phyloP scores from a whole-genome alignment of 441 rosid genomes.

The Erysimum pusillum region DNA sequence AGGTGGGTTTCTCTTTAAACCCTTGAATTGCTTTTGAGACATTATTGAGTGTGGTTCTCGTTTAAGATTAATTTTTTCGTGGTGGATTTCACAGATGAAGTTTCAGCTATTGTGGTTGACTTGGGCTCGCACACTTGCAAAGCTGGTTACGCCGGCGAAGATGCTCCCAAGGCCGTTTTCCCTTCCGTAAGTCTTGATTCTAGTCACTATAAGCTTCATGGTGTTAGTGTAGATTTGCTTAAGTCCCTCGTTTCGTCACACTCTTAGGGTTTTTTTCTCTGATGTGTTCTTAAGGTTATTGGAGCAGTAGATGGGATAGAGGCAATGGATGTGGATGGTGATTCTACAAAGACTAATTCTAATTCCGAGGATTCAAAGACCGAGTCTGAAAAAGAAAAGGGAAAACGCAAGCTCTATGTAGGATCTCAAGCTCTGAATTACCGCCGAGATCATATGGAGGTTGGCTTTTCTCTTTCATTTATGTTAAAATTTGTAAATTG shows the following conservation, averaged over 20 bases:
- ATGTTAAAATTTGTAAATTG: neutral
- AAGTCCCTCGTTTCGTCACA: constrained; percentile 13
- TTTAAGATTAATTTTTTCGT: constrained; percentile 11
- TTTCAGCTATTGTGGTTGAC: constrained; percentile 97
- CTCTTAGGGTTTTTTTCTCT: constrained; percentile 33
- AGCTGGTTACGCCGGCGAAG: constrained; percentile 99
- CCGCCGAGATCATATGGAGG: constrained; percentile 98
- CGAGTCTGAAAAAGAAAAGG: constrained; percentile 68
- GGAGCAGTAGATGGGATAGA: constrained; percentile 77
- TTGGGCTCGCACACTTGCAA: constrained; percentile 98
- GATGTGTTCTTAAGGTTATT: constrained; percentile 75
- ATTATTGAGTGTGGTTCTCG: neutral
- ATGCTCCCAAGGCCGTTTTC: constrained; percentile 99
- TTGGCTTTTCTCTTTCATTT: constrained; percentile 42
- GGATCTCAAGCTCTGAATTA: constrained; percentile 92
- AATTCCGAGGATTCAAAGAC: constrained; percentile 73
- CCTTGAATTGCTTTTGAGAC: constrained; percentile 21
- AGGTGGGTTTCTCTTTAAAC: constrained; percentile 60
- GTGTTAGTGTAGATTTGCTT: constrained; percentile 20
- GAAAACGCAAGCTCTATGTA: constrained; percentile 80
- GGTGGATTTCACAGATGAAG: constrained; percentile 77
- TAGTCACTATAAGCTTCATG: constrained; percentile 4
- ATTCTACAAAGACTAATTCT: constrained; percentile 49
- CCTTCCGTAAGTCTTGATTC: constrained; percentile 79
- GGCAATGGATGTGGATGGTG: constrained; percentile 83